These are phyloP conservation scores for Coemansia sp. DNA, from an alignment of 192 early-diverging fungal species.

Conservation along the genomic window DNA sequence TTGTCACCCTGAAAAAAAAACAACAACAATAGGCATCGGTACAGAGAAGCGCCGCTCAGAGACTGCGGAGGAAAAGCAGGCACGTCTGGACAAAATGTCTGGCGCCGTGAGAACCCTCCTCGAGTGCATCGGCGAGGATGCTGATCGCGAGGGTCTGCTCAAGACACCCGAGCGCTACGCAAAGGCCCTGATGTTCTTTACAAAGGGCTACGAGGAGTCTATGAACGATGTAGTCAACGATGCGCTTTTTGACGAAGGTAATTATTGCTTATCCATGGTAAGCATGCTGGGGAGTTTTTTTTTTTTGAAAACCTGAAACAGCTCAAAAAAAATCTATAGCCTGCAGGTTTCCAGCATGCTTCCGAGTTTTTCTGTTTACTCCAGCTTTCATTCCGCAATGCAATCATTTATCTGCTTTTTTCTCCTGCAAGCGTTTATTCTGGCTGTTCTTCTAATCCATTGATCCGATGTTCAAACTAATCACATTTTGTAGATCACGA, in stretches of 20 bases:
- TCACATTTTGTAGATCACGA: slow-evolving; percentile 73
- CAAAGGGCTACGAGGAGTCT: slow-evolving; percentile 96
- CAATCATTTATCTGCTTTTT: too few relatives aligned
- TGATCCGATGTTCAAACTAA: not conserved
- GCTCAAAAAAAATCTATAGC: too few relatives aligned
- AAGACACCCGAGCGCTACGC: slow-evolving; percentile 97
- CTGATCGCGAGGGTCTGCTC: slow-evolving; percentile 86
- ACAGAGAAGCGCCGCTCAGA: slow-evolving; percentile 79
- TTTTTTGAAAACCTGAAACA: too few relatives aligned
- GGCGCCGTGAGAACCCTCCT: slow-evolving; percentile 85
- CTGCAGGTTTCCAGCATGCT: too few relatives aligned
- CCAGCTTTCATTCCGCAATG: too few relatives aligned
- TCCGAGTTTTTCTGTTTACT: too few relatives aligned
- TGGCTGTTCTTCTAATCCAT: not conserved
- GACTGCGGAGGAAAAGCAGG: slow-evolving; percentile 66
- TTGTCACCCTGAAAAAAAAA: too few relatives aligned
- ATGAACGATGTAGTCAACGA: slow-evolving; percentile 89
- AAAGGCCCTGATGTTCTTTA: slow-evolving; percentile 96
- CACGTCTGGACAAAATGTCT: slow-evolving; percentile 75
- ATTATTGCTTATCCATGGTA: too few relatives aligned
- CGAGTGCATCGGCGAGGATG: slow-evolving; percentile 93
- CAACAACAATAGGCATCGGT: slow-evolving; percentile 64
- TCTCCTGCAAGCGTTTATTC: too few relatives aligned
- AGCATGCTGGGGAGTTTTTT: too few relatives aligned
- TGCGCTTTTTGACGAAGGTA: slow-evolving; percentile 94